Evolutionary conservation across 2,329 filamentous ascomycete species (phyloP).

Genomic region (Aspergillus floridensis): DNA sequence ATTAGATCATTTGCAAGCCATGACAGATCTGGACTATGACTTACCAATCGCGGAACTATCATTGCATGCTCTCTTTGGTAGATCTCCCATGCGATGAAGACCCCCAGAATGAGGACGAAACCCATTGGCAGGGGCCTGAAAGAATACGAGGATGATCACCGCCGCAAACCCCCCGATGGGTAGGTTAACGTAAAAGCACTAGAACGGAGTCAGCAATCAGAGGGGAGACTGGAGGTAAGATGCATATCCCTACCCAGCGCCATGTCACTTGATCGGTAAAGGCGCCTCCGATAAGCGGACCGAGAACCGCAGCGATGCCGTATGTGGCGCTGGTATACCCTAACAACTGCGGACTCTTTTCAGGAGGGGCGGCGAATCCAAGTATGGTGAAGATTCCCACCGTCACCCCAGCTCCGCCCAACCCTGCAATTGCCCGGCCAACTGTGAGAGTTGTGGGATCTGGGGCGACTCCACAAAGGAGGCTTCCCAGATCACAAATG

Average conservation of each 20-base stretch:
- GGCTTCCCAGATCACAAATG: constrained; percentile 28
- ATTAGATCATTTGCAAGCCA: constrained; percentile 30
- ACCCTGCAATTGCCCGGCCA: constrained; percentile 34
- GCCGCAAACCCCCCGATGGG: constrained; percentile 17
- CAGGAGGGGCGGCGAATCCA: constrained; percentile 29
- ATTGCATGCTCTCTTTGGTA: too few species aligned
- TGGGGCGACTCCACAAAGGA: constrained; percentile 26
- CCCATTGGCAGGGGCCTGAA: constrained; percentile 3
- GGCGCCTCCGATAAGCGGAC: constrained; percentile 44
- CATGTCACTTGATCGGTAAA: constrained; percentile 41
- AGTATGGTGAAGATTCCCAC: constrained; percentile 46
- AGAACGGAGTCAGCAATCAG: too few species aligned
- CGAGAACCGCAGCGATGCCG: constrained; percentile 26
- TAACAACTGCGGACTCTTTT: constrained; percentile 29
- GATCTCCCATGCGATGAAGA: too few species aligned
- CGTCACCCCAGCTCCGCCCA: constrained; percentile 32
- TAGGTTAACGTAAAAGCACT: constrained; percentile 31
- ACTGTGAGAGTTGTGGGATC: constrained; percentile 30
- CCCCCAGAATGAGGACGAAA: too few species aligned
- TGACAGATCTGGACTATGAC: constrained; percentile 17
- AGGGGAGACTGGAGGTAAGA: too few species aligned
- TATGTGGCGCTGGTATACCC: constrained; percentile 25
- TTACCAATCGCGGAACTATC: too few species aligned
- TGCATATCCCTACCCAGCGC: constrained; percentile 32
- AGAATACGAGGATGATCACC: constrained; percentile 27